A percentile compares a stretch with the other conserved stretches of the same genome.
phyloP scores from a whole-genome alignment of 2,329 filamentous ascomycete species.

The Xylariaceae sp. region DNA sequence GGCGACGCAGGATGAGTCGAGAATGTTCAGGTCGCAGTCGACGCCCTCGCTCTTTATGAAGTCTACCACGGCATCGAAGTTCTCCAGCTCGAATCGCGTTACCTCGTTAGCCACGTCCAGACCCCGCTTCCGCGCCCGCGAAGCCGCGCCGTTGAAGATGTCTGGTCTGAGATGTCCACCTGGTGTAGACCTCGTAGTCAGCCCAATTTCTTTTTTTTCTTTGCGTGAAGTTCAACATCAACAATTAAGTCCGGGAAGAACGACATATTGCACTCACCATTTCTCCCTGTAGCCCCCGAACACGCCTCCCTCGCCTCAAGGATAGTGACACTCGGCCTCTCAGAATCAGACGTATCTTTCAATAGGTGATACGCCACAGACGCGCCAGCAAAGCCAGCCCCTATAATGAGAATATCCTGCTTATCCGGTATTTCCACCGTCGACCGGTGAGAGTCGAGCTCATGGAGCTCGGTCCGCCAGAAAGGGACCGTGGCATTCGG shows the following conservation, averaged over 20 bases:
- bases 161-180: conserved; percentile 24
- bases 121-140: conserved; percentile 20
- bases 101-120: conserved; percentile 26
- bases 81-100: conserved; percentile 26
- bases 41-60: conserved; percentile 30
- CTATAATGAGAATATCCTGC: conserved; percentile 46
- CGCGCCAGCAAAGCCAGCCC: conserved; percentile 49
- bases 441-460: conserved; percentile 45
- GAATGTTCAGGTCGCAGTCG: conserved; percentile 30
- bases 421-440: conserved; percentile 42
- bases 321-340: conserved; percentile 22
- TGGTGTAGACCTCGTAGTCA: conserved; percentile 7
- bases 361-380: conserved; percentile 42
- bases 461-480: conserved; percentile 49
- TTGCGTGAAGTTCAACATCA: background rate
- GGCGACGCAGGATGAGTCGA: conserved; percentile 24
- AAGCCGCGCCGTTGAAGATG: conserved; percentile 19
- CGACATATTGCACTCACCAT: conserved; percentile 21
- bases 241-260: background rate
- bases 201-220: background rate
- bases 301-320: conserved; percentile 28
- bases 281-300: conserved; percentile 26
- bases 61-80: conserved; percentile 23
- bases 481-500: conserved; percentile 39
- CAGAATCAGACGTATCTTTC: conserved; percentile 28